Conservation (phyloP, 2,329 filamentous ascomycete species). For the Bipolaris gigantea region DNA sequence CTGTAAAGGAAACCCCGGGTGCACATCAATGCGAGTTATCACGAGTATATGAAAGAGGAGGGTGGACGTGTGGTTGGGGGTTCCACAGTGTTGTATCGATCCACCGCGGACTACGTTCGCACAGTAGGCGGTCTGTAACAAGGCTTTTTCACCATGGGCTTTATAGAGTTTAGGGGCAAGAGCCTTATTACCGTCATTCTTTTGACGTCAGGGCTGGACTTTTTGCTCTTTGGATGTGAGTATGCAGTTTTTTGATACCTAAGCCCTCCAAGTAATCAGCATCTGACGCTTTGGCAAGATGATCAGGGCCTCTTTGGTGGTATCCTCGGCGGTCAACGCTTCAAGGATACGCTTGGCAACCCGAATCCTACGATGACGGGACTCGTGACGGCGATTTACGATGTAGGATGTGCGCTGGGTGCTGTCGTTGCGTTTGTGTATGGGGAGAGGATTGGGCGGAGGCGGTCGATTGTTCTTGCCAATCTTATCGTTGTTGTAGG, state of each 20-base stretch:
- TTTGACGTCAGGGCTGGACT: constrained; percentile 19
- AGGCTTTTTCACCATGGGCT: constrained; percentile 7
- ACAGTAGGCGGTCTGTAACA: background rate
- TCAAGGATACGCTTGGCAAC: constrained; percentile 21
- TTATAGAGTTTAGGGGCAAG: constrained; percentile 18
- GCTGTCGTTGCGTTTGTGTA: constrained; percentile 45
- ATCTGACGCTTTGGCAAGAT: constrained; percentile 11
- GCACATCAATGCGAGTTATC: background rate
- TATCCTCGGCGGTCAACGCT: constrained; percentile 27
- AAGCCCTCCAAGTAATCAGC: background rate
- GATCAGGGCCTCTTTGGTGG: constrained; percentile 34
- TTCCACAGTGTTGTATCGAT: too few relatives aligned
- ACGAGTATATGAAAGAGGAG: constrained; percentile 5
- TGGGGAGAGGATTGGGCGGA: constrained; percentile 61
- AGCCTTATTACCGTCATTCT: constrained; percentile 17
- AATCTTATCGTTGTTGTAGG: constrained; percentile 43
- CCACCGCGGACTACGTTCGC: background rate
- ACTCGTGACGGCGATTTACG: constrained; percentile 43
- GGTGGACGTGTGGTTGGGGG: too few relatives aligned
- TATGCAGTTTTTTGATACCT: background rate
- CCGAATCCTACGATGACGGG: constrained; percentile 33
- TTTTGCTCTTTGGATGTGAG: constrained; percentile 22
- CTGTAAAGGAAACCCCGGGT: constrained; percentile 8
- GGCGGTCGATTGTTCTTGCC: constrained; percentile 60
- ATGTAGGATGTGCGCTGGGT: constrained; percentile 48